These are phyloP conservation scores for Psilocybe cubensis DNA, from an alignment of 768 basidiomycete species.

Conservation along the genomic window DNA sequence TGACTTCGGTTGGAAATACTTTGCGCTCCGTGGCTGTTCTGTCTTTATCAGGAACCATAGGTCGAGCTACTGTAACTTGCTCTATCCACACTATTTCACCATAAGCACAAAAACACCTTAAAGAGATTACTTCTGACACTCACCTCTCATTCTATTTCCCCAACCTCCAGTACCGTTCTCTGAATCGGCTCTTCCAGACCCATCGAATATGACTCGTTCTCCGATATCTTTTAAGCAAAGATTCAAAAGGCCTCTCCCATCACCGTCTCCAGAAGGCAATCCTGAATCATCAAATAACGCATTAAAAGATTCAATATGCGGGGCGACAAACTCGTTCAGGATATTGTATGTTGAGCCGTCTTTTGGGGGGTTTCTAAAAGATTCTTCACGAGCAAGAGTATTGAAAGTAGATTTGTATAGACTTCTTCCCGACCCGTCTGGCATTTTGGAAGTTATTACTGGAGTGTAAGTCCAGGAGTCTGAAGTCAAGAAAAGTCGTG, in stretches of 20 bases:
- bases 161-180: constrained; percentile 59
- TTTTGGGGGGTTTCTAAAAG: constrained; percentile 76
- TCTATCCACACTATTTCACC: constrained; percentile 85
- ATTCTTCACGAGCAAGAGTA: constrained; percentile 78
- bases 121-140: constrained; percentile 34
- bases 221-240: constrained; percentile 84
- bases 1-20: constrained; percentile 89
- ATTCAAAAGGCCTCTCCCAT: constrained; percentile 79
- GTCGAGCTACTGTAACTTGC: constrained; percentile 78
- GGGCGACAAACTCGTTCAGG: constrained; percentile 90
- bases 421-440: constrained; percentile 45
- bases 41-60: constrained; percentile 87
- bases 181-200: constrained; percentile 53
- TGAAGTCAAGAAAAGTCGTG: constrained; percentile 13
- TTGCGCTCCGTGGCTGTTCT: constrained; percentile 72
- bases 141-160: constrained; percentile 88
- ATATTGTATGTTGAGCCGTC: constrained; percentile 73
- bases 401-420: constrained; percentile 59
- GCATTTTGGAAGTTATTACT: constrained; percentile 42
- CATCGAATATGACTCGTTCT: constrained; percentile 92
- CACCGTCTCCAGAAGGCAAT: constrained; percentile 70
- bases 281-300: constrained; percentile 93
- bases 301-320: constrained; percentile 97
- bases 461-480: constrained; percentile 1
- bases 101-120: constrained; percentile 10